Base-by-base conservation (phyloP, 73 alveolate genomes). In the Paramecium octaurelia region DNA sequence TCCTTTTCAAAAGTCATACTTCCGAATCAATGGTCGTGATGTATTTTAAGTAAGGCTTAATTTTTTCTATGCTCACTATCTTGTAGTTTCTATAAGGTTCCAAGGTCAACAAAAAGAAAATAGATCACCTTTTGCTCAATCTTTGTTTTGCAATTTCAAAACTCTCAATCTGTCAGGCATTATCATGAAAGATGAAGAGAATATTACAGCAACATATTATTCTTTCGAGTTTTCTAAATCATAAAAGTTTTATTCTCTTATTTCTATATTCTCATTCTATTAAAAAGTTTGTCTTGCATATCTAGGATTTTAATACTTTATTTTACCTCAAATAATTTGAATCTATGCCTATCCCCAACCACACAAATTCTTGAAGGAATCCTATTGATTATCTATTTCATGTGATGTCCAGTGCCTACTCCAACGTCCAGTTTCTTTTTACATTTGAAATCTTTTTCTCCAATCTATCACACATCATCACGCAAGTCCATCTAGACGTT, bases 331-430 rank as follows among this genome's bases (percentile, higher is more conserved):
- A 80, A 44, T 89, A 89, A 83, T 89, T 89, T 8, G 85, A 71
- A 59, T 89, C 94, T 42, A 89, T 89, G 31, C 71, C 94, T 42
- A 89, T 89, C 18, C 18, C 94, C 94, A n/a, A 83, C 88, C 0
- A 71, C 94, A 24, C 23, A 10, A 46, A 89, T 88, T 29, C 31
- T 38, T 48, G 38, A 36, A 23, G 94, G 94, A 34, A 89, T 89
- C 18, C 94, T 69, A 24, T 69, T 40, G 29, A 89, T 89, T 21
- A 89, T 89, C 46, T 77, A 29, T 64, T 44, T 70, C 85, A 89
- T 77, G 2, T 92, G 94, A 43, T 89, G 94, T 46, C 94, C 94
- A 21, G 94, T 89, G 18, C 94, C 94, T 24, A 89, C 84, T 27
- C 94, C 94, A 5, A 89, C 92, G 44, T 89, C 94, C 12, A 89